Evolutionary conservation across 2,329 filamentous ascomycete genomes (phyloP), one percentile per base, ranked within the genome.

Genomic region (Xylariaceae sp.): DNA sequence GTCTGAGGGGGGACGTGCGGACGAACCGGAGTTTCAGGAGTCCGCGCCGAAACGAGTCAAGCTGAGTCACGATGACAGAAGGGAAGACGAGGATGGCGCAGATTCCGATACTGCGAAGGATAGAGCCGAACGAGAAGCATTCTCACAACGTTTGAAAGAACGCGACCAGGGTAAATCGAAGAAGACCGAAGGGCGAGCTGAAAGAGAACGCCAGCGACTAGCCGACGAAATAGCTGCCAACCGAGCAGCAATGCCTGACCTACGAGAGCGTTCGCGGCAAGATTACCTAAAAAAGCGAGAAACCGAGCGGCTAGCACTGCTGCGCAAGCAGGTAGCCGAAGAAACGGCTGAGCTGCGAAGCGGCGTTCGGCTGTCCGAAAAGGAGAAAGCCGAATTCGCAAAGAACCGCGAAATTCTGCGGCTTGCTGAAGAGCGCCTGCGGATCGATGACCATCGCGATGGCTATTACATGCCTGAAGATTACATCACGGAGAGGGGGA

Each of bases 221-320:
- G 85, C 83, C 10, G 84, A 87, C 56, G 85, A 91, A 67, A 78
- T 85, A 3, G 79, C 80, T 36, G 82, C 86, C 6, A 79, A 87
- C 53, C 79, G 78, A 57, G 84, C 85, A 8, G 87, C 87, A n/a
- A 79, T 96, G 68, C 84, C 86, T 2, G 91, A 95, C 57, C 72
- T 96, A 16, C 81, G 94, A 40, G 78, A 94, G 65, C 83, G 90
- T 30, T 95, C 92, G 2, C 83, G 94, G 56, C 92, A 96, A 67
- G 87, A 94, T 61, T 99, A 99, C 67, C 78, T 99, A 29, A 90
- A 91, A 71, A 97, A 99, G 76, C 82, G 94, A 59, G 92, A 96
- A 68, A 78, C 87, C 0, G 90, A 97, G 70, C 84, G 89, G 56
- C 73, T 99, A 15, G 89, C 89, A 0, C 74, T 99, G n/a, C 73